These are phyloP conservation scores for Boechera retrofracta DNA, from an alignment of 345 rosid genomes.

Conservation along the genomic window DNA sequence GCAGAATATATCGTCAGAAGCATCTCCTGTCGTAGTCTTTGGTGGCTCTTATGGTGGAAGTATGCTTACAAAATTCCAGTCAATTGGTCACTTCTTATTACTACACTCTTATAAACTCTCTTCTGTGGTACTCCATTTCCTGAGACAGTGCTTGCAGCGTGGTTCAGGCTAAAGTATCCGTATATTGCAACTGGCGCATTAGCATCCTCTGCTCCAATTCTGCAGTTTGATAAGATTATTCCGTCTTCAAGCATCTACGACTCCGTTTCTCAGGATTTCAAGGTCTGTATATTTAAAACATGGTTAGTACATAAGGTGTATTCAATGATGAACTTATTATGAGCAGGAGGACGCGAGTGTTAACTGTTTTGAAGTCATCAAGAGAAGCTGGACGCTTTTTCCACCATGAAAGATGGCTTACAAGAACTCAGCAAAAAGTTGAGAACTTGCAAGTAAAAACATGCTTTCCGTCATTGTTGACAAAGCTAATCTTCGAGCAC, in stretches of 20 bases:
- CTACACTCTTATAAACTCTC: background rate
- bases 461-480: background rate
- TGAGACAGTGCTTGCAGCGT: conserved; percentile 76
- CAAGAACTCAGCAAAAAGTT: conserved; percentile 62
- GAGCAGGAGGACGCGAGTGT: conserved; percentile 68
- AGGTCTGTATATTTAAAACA: conserved; percentile 44
- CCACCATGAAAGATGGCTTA: conserved; percentile 56
- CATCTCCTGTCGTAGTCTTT: conserved; percentile 75
- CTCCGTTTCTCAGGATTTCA: conserved; percentile 69
- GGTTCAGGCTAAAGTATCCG: conserved; percentile 84
- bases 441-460: conserved; percentile 62
- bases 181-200: conserved; percentile 66
- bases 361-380: conserved; percentile 71
- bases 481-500: background rate
- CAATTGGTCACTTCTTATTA: background rate
- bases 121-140: conserved; percentile 16
- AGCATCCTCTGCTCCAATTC: conserved; percentile 80
- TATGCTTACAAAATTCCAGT: conserved; percentile 25
- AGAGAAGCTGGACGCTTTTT: conserved; percentile 59
- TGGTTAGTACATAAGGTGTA: background rate
- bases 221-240: conserved; percentile 68
- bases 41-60: conserved; percentile 96
- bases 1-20: no score
- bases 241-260: conserved; percentile 77
- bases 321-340: conserved; percentile 14